Conservation (phyloP, 2,329 filamentous ascomycete species). For the Daldinia eschscholtzii region DNA sequence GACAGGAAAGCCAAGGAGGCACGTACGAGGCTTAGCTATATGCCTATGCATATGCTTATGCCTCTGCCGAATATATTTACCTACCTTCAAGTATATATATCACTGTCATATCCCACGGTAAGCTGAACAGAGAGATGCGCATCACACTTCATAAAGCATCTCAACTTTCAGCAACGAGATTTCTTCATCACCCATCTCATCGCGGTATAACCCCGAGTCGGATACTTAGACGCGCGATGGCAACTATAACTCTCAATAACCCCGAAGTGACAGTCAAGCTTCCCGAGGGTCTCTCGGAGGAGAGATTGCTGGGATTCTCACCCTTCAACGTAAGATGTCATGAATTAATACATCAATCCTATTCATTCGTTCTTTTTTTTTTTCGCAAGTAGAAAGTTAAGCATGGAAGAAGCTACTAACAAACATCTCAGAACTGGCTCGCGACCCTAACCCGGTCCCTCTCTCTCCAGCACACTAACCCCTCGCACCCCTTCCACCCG, state of each 20-base stretch:
- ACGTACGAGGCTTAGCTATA: too few species aligned
- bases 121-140: slow-evolving; percentile 15
- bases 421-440: slow-evolving; percentile 59
- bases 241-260: slow-evolving; percentile 57
- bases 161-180: background rate
- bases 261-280: slow-evolving; percentile 59
- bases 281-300: slow-evolving; percentile 58
- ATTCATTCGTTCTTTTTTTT: too few species aligned
- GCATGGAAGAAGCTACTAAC: background rate
- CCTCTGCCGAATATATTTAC: too few species aligned
- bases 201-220: background rate
- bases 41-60: too few species aligned
- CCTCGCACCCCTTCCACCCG: slow-evolving; percentile 64
- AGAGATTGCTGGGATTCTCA: slow-evolving; percentile 61
- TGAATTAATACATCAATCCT: background rate
- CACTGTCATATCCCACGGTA: background rate
- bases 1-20: background rate
- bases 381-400: too few species aligned
- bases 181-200: background rate
- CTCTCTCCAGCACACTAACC: slow-evolving; percentile 56
- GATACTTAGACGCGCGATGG: slow-evolving; percentile 50
- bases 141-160: background rate
- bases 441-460: slow-evolving; percentile 62
- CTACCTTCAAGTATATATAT: background rate
- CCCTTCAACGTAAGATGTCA: slow-evolving; percentile 61